phyloP scores from a whole-genome alignment of 2,329 filamentous ascomycete species.

The Claviceps pazoutovae region DNA sequence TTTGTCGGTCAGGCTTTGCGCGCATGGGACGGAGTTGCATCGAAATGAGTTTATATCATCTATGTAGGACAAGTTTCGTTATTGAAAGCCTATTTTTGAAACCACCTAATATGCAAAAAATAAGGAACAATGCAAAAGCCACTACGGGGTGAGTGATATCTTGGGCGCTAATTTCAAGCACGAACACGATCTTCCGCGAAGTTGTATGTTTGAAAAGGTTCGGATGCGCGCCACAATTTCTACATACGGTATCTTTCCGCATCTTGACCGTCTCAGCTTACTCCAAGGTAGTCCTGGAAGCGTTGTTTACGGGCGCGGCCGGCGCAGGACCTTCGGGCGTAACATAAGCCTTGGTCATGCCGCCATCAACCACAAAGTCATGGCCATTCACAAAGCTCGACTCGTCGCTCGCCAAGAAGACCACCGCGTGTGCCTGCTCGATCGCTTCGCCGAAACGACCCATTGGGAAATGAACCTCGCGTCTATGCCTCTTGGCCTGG shows the following conservation, averaged over 20 bases:
- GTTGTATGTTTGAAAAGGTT: background rate
- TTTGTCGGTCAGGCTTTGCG: background rate
- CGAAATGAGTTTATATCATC: background rate
- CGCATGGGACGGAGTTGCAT: constrained; percentile 4
- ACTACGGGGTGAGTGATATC: background rate
- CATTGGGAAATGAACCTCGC: constrained; percentile 79
- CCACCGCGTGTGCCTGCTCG: constrained; percentile 78
- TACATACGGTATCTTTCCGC: background rate
- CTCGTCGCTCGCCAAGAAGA: constrained; percentile 81
- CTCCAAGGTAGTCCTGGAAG: constrained; percentile 33
- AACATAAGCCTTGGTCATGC: constrained; percentile 86
- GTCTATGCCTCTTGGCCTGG: constrained; percentile 61
- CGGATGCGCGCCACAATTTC: background rate
- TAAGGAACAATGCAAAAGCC: background rate
- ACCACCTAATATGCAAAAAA: background rate
- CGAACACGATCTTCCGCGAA: background rate
- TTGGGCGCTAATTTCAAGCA: background rate
- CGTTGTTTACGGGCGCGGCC: constrained; percentile 45
- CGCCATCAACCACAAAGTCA: constrained; percentile 91
- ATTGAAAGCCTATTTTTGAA: background rate
- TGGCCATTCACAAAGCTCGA: constrained; percentile 79
- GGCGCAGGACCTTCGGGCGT: constrained; percentile 47
- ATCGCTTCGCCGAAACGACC: constrained; percentile 87
- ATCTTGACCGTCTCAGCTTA: constrained; percentile 3
- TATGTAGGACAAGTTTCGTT: background rate